Base-by-base conservation (phyloP, 2,329 filamentous ascomycete genomes). In the Monosporascus sp. region DNA sequence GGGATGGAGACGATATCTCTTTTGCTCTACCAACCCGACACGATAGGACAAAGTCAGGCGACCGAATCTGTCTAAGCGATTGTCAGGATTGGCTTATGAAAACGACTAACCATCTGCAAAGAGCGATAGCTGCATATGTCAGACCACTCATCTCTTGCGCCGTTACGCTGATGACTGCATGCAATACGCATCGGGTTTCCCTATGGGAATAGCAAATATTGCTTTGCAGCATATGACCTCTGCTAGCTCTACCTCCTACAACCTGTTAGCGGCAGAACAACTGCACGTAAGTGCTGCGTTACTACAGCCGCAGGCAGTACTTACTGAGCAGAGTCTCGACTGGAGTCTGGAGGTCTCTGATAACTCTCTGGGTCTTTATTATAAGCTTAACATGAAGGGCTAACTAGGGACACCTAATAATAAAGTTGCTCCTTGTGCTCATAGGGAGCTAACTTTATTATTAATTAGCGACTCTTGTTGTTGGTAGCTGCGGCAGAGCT, bases 131-230 rank as follows among this genome's bases (percentile, higher is more conserved):
- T 64, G 64, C 65, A 67, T 64, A 52, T 60, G 54, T 56, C 59
- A 61, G 62, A 60, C 64, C 66, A 67, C 59, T 66, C 64, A 66
- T 57, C 60, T 59, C 47, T 50, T 55, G 48, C 48, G 59, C 62
- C 60, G 59, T 58, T 54, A 58, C 53, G 56, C 59, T 67, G 63
- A 62, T 66, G 66, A 65, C 66, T 67, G 66, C 65, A 66, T 58
- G 54, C 57, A 53, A 51, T 53, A 64, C 65, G 65, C 64, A 66
- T 61, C 55, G 61, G 63, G 53, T 57, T 61, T 56, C 61, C 56
- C 59, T 58, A 60, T 58, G 60, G 60, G 31, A 19, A 43, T 43
- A 43, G 19, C 57, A 61, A 58, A 59, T 57, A 61, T 61, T 62
- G 40, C 40, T 43, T 43, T 59, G 55, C 61, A 62, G 58, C 64